Percentiles rank a stretch among this genome's conserved stretches.
Conservation (phyloP, 2,329 filamentous ascomycete species). For the Trichoderma sp. region DNA sequence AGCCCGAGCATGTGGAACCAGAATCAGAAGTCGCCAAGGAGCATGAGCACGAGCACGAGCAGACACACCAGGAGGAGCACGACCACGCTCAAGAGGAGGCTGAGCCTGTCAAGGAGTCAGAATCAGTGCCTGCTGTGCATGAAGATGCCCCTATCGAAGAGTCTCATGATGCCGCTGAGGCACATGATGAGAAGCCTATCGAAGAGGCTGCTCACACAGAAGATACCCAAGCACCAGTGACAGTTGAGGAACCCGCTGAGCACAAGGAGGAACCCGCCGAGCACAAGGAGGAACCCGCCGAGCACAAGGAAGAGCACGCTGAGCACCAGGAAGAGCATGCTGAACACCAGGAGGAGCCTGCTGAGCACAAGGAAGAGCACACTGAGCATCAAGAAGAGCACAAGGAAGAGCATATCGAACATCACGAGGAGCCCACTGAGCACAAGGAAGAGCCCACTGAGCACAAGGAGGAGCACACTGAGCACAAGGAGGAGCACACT, state of each 20-base stretch:
- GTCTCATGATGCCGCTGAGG: conserved; percentile 15
- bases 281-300: background rate
- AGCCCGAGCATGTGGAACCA: conserved; percentile 11
- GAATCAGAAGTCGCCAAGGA: conserved; percentile 7
- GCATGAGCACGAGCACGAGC: background rate
- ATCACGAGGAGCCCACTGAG: too few relatives aligned
- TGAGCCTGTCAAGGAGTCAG: conserved; percentile 7
- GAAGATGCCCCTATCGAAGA: conserved; percentile 25
- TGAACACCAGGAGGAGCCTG: background rate
- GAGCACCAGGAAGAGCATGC: background rate
- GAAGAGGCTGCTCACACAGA: conserved; percentile 12
- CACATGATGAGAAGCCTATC: conserved; percentile 21
- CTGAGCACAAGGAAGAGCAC: background rate
- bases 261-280: background rate
- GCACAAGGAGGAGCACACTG: background rate
- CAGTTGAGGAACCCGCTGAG: background rate
- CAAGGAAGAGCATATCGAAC: background rate
- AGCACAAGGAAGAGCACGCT: background rate
- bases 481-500: background rate
- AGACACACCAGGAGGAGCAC: background rate
- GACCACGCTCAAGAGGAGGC: conserved; percentile 2
- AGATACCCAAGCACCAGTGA: conserved; percentile 11
- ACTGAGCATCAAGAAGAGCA: conserved; percentile 4
- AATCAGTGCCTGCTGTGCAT: conserved; percentile 6
- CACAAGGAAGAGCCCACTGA: too few relatives aligned